These are phyloP conservation scores for Artemisia argyi DNA, from an alignment of 129 eudicot genomes.

Conservation along the genomic window DNA sequence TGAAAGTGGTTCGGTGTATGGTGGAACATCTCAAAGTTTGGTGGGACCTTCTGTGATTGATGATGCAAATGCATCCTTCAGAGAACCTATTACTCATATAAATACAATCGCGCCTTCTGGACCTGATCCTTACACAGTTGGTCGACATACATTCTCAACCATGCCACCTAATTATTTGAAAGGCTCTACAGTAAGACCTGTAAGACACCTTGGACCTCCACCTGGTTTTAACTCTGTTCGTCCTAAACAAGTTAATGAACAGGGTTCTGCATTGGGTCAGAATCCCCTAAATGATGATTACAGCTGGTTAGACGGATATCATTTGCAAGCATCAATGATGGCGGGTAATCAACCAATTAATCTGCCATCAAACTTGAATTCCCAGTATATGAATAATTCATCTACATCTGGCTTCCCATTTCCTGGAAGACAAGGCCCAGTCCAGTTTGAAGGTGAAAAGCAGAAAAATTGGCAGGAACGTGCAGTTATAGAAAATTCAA, in stretches of 20 bases:
- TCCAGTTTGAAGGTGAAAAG: slow-evolving; percentile 38
- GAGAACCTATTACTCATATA: slow-evolving; percentile 22
- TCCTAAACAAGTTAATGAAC: slow-evolving; percentile 42
- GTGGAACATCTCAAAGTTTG: slow-evolving; percentile 31
- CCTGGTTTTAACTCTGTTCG: slow-evolving; percentile 66
- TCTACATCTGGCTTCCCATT: slow-evolving; percentile 44
- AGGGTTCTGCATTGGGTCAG: slow-evolving; percentile 30
- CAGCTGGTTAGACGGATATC: slow-evolving; percentile 56
- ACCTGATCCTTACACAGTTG: slow-evolving; percentile 26
- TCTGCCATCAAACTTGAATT: slow-evolving; percentile 29
- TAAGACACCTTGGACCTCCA: slow-evolving; percentile 71
- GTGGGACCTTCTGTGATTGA: slow-evolving; percentile 22
- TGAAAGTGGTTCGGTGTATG: slow-evolving; percentile 11
- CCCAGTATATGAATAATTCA: slow-evolving; percentile 32
- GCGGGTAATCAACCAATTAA: slow-evolving; percentile 16
- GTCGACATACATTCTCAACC: slow-evolving; percentile 21
- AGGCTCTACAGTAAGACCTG: slow-evolving; percentile 40
- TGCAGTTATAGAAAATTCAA: slow-evolving; percentile 16
- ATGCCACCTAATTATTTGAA: slow-evolving; percentile 36
- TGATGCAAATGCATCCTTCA: not conserved
- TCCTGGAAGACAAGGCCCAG: slow-evolving; percentile 52
- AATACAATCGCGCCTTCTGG: slow-evolving; percentile 32
- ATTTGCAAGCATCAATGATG: slow-evolving; percentile 42
- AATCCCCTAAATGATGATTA: slow-evolving; percentile 46
- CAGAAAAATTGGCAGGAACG: not conserved